phyloP scores from a whole-genome alignment of 306 rosid species.

The Luffa aegyptiaca region DNA sequence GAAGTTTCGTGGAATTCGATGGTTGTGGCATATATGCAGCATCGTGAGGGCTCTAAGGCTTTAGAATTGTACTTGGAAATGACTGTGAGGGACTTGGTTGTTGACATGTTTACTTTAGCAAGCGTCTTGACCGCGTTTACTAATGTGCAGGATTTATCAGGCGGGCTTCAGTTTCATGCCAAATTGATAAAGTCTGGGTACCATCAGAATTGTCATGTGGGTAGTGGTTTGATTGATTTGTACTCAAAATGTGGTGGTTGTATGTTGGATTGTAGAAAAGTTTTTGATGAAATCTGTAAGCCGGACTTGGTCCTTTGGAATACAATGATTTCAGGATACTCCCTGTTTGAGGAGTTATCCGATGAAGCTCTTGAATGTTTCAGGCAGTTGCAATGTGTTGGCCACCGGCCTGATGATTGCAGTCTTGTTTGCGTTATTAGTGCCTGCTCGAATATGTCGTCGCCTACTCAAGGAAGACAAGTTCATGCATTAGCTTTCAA shows the following conservation, averaged over 20 bases:
- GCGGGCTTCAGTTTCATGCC: slow-evolving; percentile 49
- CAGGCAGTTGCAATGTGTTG: slow-evolving; percentile 44
- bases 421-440: slow-evolving; percentile 63
- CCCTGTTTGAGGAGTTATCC: slow-evolving; percentile 50
- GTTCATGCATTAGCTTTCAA: slow-evolving; percentile 43
- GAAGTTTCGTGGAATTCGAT: slow-evolving; percentile 17
- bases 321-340: slow-evolving; percentile 26
- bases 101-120: slow-evolving; percentile 77
- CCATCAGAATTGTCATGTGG: slow-evolving; percentile 31
- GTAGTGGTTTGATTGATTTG: slow-evolving; percentile 5
- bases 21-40: slow-evolving; percentile 65
- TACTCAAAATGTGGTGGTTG: slow-evolving; percentile 57
- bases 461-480: slow-evolving; percentile 65
- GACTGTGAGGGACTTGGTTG: slow-evolving; percentile 33
- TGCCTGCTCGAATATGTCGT: slow-evolving; percentile 71
- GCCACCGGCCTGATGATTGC: slow-evolving; percentile 21
- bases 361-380: slow-evolving; percentile 51
- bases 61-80: slow-evolving; percentile 51
- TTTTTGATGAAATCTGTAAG: slow-evolving; percentile 47
- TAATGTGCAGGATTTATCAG: slow-evolving; percentile 43
- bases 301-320: slow-evolving; percentile 27
- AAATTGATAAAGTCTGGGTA: slow-evolving; percentile 49
- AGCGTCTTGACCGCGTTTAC: slow-evolving; percentile 41
- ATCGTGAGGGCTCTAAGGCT: slow-evolving; percentile 30
- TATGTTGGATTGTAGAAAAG: slow-evolving; percentile 53